Base-by-base conservation (phyloP, 805 yeast genomes). In the Saturnispora hagleri region DNA sequence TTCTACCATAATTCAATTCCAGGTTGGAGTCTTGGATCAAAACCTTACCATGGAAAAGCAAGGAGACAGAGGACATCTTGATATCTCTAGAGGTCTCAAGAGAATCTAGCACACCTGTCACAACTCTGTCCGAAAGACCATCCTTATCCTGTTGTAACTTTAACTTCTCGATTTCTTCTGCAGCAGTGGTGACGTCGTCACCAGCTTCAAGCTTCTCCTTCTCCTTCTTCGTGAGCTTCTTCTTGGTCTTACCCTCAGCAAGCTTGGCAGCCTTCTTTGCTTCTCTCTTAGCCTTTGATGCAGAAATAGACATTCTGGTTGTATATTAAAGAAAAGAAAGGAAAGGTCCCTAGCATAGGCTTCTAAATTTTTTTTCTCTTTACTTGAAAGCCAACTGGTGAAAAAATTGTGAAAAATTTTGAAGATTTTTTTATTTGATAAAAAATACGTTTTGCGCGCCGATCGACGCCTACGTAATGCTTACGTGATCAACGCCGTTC, bases 261-360 rank as follows among this genome's bases (percentile, higher is more conserved):
- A 84, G 86, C 72, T 90, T 89, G 73, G 90, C 95, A 61, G 86
- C 88, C 72, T 89, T 89, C 75, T 90, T 91, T 59, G 96, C 96
- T 59, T 91, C 97, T 84, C 99, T 88, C 76, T 91, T 93, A 57
- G 98, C 98, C 71, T 91, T 91, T 20, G 97, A 89, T 59, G 97
- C 82, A 52, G 98, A 91, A 59, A 82, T 79, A 53, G 81, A 76
- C 72, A 68, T 69, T 40, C 13, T 47, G 15, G 13, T 20, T 9
- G 26, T n/a, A 24, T 26, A 17, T 4, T 22, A 28, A 24, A n/a
- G 24, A 24, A 47, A 17, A 24, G 26, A 41, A 24, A 24, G 44
- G 31, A 24, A 24, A 24, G 31, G 44, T 24, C 22, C 17, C 24
- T 13, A 18, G 26, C 22, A 17, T 15, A 22, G n/a, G 26, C 15